Conservation (phyloP, 2,329 filamentous ascomycete genomes). For the Alternaria incomplexa region DNA sequence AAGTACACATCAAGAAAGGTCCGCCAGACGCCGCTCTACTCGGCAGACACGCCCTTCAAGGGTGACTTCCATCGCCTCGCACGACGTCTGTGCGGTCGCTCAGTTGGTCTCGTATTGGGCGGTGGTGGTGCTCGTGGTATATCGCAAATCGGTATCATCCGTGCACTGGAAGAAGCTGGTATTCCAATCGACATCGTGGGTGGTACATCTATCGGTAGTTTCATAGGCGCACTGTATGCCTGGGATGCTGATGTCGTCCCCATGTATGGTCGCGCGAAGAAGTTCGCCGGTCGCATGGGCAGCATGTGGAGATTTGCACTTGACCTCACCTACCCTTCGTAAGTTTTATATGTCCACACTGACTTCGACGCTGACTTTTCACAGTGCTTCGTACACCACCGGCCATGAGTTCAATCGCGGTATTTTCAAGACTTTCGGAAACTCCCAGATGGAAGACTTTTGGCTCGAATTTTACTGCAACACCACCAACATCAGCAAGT, state of each 20-base stretch:
- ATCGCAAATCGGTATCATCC: constrained; percentile 90
- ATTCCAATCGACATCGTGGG: constrained; percentile 96
- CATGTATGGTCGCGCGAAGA: constrained; percentile 96
- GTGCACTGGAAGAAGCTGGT: constrained; percentile 92
- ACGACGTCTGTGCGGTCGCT: constrained; percentile 88
- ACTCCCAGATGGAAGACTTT: constrained; percentile 97
- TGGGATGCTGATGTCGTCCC: constrained; percentile 96
- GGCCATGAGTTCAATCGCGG: constrained; percentile 98
- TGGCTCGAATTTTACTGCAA: constrained; percentile 99
- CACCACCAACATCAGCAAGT: constrained; percentile 97
- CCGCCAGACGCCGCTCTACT: constrained; percentile 87
- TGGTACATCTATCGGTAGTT: constrained; percentile 94
- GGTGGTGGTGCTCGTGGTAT: constrained; percentile 93
- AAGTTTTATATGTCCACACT: constrained; percentile 21
- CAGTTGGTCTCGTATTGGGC: constrained; percentile 90
- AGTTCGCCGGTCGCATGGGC: constrained; percentile 97
- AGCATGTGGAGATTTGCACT: constrained; percentile 99
- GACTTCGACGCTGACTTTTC: constrained; percentile 10
- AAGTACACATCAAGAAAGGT: constrained; percentile 96
- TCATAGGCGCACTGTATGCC: constrained; percentile 93
- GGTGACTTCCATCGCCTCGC: constrained; percentile 95
- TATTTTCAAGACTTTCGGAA: constrained; percentile 97
- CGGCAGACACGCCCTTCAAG: constrained; percentile 90
- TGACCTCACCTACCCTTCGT: constrained; percentile 91
- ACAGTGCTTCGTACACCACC: constrained; percentile 85